phyloP scores from a whole-genome alignment of 2,329 filamentous ascomycete genomes.

The Ustilaginoidea virens region DNA sequence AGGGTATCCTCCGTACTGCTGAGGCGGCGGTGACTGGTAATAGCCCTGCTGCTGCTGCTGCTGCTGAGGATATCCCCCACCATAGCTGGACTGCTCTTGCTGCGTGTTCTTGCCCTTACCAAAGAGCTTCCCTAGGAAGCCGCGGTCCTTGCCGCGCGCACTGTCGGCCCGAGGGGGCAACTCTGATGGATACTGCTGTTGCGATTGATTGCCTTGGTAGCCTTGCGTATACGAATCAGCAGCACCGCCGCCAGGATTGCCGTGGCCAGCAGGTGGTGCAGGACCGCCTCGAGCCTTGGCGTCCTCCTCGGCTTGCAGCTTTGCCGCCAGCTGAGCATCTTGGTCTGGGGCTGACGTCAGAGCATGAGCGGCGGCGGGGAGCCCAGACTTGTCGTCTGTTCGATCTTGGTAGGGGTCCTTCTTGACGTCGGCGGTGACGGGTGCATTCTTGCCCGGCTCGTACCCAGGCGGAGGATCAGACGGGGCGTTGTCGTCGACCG shows the following conservation, averaged over 20 bases:
- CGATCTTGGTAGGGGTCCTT: conserved; percentile 51
- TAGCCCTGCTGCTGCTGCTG: conserved; percentile 12
- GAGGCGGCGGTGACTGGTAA: conserved; percentile 10
- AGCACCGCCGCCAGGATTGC: conserved; percentile 12
- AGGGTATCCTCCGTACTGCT: conserved; percentile 11
- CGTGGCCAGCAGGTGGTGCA: conserved; percentile 19
- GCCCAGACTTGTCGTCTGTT: conserved; percentile 5
- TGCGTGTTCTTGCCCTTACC: conserved; percentile 23
- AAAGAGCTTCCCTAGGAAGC: conserved; percentile 37
- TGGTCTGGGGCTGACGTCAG: conserved; percentile 30
- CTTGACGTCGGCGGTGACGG: conserved; percentile 40
- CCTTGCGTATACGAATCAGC: conserved; percentile 13
- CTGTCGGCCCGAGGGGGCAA: conserved; percentile 24
- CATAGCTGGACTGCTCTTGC: conserved; percentile 16
- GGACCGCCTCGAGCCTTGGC: conserved; percentile 30
- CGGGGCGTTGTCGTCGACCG: conserved; percentile 27
- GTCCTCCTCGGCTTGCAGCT: conserved; percentile 74
- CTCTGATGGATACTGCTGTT: conserved; percentile 18
- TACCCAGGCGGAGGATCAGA: conserved; percentile 56
- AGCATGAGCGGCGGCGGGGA: conserved; percentile 8
- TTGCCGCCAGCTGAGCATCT: conserved; percentile 60
- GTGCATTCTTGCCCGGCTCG: conserved; percentile 23
- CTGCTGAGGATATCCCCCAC: conserved; percentile 5
- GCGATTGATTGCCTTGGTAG: conserved; percentile 10
- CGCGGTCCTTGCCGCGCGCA: conserved; percentile 22